These are phyloP conservation scores for Dioscorea cayenensis DNA, from an alignment of 116 monocot species.

Conservation along the genomic window DNA sequence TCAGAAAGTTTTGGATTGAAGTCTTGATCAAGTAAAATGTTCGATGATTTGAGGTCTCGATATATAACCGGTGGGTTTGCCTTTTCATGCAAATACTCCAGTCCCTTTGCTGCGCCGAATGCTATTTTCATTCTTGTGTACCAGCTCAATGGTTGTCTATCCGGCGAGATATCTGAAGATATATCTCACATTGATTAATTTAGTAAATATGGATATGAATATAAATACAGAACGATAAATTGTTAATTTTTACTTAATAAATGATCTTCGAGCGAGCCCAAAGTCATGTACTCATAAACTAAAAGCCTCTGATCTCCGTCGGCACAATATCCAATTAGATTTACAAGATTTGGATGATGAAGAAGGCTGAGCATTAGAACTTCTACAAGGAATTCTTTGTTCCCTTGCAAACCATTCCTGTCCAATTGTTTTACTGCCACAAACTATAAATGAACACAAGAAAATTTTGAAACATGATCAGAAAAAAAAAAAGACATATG, in stretches of 20 bases:
- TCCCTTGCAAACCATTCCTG: constrained; percentile 37
- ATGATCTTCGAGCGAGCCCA: constrained; percentile 36
- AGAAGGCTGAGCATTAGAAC: constrained; percentile 48
- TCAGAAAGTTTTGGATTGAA: constrained; percentile 50
- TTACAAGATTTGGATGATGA: constrained; percentile 43
- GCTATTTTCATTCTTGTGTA: constrained; percentile 48
- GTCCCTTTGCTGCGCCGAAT: constrained; percentile 38
- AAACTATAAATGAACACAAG: constrained; percentile 9
- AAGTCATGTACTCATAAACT: constrained; percentile 42
- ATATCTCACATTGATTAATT: neutral
- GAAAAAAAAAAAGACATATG: too few species aligned
- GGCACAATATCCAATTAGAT: constrained; percentile 43
- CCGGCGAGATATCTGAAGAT: constrained; percentile 24
- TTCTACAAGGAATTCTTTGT: constrained; percentile 49
- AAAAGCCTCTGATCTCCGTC: constrained; percentile 53
- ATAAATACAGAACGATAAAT: too few species aligned
- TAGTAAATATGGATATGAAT: too few species aligned
- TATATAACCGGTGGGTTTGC: constrained; percentile 58
- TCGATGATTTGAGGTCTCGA: constrained; percentile 48
- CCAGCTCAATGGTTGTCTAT: constrained; percentile 36
- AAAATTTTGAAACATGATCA: neutral
- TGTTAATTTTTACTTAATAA: constrained; percentile 21
- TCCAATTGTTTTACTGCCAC: constrained; percentile 55
- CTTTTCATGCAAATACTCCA: constrained; percentile 46
- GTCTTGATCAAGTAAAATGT: constrained; percentile 37